Conservation (phyloP, 306 rosid genomes). For the Medicago ruthenica region DNA sequence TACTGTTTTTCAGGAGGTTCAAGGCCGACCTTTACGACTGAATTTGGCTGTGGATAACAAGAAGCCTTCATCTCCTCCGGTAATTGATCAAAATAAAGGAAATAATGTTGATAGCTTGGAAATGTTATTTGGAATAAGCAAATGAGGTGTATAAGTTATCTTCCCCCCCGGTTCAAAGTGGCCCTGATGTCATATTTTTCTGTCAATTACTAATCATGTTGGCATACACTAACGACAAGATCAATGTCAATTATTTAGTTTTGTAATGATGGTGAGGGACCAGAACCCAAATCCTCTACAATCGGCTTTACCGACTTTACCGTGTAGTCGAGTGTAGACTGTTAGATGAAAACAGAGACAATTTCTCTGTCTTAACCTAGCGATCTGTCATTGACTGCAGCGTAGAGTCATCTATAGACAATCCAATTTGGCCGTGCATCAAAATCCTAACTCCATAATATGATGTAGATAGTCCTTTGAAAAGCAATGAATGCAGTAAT, state of each 20-base stretch:
- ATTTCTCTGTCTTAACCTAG: neutral
- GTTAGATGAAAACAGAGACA: neutral
- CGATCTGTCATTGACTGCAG: neutral
- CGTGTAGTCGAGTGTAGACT: neutral
- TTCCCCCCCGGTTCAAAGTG: neutral
- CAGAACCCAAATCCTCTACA: neutral
- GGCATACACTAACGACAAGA: constrained; percentile 5
- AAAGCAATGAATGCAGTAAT: neutral
- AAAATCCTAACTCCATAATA: neutral
- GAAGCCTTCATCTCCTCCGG: constrained; percentile 39
- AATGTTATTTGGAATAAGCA: constrained; percentile 51
- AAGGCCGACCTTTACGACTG: constrained; percentile 72
- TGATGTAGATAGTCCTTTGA: neutral
- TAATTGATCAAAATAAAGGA: constrained; percentile 32
- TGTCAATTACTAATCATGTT: neutral
- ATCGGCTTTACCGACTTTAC: neutral
- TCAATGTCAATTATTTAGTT: neutral
- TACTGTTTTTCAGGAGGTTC: constrained; percentile 59
- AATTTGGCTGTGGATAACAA: constrained; percentile 56
- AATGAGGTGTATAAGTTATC: constrained; percentile 39
- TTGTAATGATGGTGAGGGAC: neutral
- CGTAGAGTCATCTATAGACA: neutral
- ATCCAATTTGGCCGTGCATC: neutral
- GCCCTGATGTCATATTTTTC: neutral
- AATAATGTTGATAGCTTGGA: constrained; percentile 45